Percentiles rank a stretch among this genome's conserved stretches.
phyloP scores from a whole-genome alignment of 2,329 filamentous ascomycete genomes.

The Neonectria magnoliae region DNA sequence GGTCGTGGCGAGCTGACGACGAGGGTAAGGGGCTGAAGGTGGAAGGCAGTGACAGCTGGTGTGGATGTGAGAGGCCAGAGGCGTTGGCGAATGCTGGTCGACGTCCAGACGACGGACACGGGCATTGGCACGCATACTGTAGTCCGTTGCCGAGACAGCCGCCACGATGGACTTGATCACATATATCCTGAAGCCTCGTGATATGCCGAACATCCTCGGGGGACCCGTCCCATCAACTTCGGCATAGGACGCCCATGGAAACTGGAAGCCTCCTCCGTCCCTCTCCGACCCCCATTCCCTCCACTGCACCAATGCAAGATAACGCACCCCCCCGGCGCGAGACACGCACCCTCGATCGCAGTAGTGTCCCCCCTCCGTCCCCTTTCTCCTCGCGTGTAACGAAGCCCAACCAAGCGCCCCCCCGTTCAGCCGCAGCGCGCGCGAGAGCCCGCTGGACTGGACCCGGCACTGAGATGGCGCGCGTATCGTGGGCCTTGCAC shows the following conservation, averaged over 20 bases:
- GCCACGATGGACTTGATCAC: neutral
- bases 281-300: constrained; percentile 20
- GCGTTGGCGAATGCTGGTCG: neutral
- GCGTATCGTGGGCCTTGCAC: neutral
- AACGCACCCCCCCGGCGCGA: constrained; percentile 28
- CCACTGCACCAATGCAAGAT: constrained; percentile 33
- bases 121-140: neutral
- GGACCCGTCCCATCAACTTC: neutral
- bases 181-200: constrained; percentile 1
- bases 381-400: constrained; percentile 35
- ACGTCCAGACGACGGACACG: neutral
- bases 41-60: neutral
- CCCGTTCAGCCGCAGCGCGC: constrained; percentile 25
- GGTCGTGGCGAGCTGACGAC: constrained; percentile 16
- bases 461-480: neutral
- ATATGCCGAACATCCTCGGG: constrained; percentile 14
- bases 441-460: constrained; percentile 1
- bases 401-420: constrained; percentile 8
- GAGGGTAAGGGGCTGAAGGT: neutral
- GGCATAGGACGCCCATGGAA: neutral
- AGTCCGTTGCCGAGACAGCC: neutral
- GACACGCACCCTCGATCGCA: constrained; percentile 20
- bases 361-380: constrained; percentile 14
- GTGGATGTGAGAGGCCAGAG: neutral
- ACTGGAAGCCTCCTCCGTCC: constrained; percentile 10